Evolutionary conservation across 78 protist species (phyloP), one percentile per base, ranked within the genome.

Genomic region (Emiliania huxleyi): DNA sequence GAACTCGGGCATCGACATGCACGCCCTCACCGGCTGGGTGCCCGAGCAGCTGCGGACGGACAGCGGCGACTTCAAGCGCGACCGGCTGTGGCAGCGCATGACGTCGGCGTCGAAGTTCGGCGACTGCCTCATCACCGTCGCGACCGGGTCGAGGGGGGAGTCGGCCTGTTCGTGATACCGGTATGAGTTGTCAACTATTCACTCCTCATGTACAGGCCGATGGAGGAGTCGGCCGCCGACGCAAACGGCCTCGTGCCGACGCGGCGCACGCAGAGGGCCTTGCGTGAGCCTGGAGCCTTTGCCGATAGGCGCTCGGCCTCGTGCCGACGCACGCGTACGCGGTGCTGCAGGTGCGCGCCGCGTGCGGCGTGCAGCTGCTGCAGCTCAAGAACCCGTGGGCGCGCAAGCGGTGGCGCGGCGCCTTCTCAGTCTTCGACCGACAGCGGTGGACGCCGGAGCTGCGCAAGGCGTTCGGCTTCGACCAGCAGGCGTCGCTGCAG

Each of bases 321-420:
- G 48, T 95, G 11, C 18, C 77, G 29, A 22, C 44, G 29, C 95
- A 93, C 43, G 94, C 95, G 48, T 93, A 93, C 38, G 88, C 94
- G 23, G 90, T 93, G 40, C 77, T 95, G 25, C 75, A 56, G 43
- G 40, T 87, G 75, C 38, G 38, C 22, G 55, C 37, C 37, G 96
- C 29, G 29, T 29, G 37, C 46, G 94, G 93, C 52, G 25, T 1
- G 29, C 6, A 42, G 46, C 42, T 94, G 84, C 88, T 93, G 69
- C 91, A 90, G 22, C 25, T 94, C 38, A 75, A 62, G 93, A 94
- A 94, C 96, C 96, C 96, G 2, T 94, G 96, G 96, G 26, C 55
- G 0, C 46, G 43, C 21, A 18, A 18, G 71, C 91, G 93, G 22
- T 94, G 96, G 96, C 8, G 11, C 19, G 94, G 94, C 33, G 3